Base-by-base conservation (phyloP, 116 monocot species). In the Cymodocea nodosa region DNA sequence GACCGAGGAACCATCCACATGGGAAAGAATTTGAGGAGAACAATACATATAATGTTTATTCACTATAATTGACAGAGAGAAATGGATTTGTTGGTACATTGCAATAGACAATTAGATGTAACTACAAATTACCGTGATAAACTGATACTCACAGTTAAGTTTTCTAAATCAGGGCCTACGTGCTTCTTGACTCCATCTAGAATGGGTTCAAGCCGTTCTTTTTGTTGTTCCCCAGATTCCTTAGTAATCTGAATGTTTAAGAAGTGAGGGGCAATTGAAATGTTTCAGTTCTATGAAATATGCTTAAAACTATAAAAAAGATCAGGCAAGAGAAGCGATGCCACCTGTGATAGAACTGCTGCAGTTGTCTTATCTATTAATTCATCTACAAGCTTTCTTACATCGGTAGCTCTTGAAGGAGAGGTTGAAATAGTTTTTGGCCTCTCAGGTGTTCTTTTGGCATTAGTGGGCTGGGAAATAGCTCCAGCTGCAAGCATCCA, bases 81-180 rank as follows among this genome's bases (percentile, higher is more conserved):
- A 23, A 56, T 6, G 22, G 9, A 8, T 55, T n/a, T 19, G n/a
- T 55, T 56, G 10, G 5, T 56, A 0, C 22, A 56, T 56, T 23
- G 22, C 22, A 56, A 22, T 23, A 18, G 22, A 58, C 30, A 16
- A 36, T 15, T 1, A 8, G 16, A 34, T 3, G 30, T 60, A 35
- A 35, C 25, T 10, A 40, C 40, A 40, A 40, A 8, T 40, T 6
- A 40, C 40, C 40, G 10, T 40, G 5, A 44, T 44, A 44, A 60
- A 60, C 60, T 51, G 51, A 68, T 18, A 74, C 74, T 75, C 56
- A 86, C 86, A 35, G 75, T 65, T 48, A 65, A 61, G 66, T 69
- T 82, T 36, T 77, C 80, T 60, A 86, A 72, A 74, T 86, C 86
- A 15, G 75, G 71, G 48, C 74, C 57, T 25, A 86, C 62, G 12